Evolutionary conservation across 1,284 basidiomycete species (phyloP), one percentile per base, ranked within the genome.

Genomic region (Pseudozyma sp.): DNA sequence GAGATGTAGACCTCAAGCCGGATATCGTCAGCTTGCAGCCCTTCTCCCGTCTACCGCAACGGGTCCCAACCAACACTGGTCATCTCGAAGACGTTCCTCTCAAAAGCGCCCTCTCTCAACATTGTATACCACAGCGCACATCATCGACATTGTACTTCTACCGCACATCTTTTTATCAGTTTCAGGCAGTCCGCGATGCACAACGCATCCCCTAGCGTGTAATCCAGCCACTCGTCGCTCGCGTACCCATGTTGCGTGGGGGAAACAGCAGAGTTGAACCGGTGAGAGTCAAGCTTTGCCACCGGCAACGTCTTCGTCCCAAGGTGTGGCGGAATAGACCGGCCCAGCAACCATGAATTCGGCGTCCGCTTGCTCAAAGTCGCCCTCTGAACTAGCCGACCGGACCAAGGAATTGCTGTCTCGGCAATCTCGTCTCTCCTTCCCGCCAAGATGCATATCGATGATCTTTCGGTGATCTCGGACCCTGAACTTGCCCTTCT

Each of bases 1-100:
- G 82, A 83, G 54, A 83, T 83, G 82, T 83, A 70, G 65, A 70
- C 7, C 35, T 14, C 25, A 31, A 31, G 25, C 3, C 25, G 25
- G 19, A 35, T 34, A 49, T 16, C 47, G 31, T 10, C 18, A 25
- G 21, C 48, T 35, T 35, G 48, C 45, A 48, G 25, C 18, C 25
- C 7, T 18, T 11, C 5, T 34, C 31, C 11, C 12, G 7, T 34
- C 35, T 3, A 14, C 11, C 6, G 6, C 45, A 49, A 11, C 44
- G 13, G 13, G 11, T 7, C 39, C n/a, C 51, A 52, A 52, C 36
- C 3, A n/a, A 45, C 39, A 12, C 39, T 8, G 8, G 12, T 4
- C 39, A 3, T 44, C 3, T 9, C 14, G 16, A 44, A 44, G 9
- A 16, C 18, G 4, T n/a, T 18, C 43, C 18, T 4, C 25, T 6